Conservation (phyloP, 805 yeast species). For the Yamadazyma paraphyllophila region DNA sequence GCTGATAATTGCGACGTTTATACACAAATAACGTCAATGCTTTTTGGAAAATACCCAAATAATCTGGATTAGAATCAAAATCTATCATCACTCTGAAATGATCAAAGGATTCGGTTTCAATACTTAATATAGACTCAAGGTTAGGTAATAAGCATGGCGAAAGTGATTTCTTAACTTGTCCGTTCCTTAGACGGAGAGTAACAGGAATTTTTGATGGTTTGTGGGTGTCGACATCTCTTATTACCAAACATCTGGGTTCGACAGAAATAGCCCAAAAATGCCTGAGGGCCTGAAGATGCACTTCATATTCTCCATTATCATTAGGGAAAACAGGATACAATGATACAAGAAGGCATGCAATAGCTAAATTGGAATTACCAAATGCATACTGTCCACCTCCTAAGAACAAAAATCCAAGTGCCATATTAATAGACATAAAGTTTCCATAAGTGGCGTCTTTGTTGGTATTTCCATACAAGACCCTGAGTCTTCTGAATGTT, state of each 20-base stretch:
- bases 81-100: conserved; percentile 55
- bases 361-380: conserved; percentile 56
- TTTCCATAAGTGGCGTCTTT: conserved; percentile 58
- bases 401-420: conserved; percentile 82
- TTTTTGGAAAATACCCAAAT: conserved; percentile 41
- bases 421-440: conserved; percentile 74
- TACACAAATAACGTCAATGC: conserved; percentile 52
- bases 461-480: conserved; percentile 59
- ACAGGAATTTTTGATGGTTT: conserved; percentile 51
- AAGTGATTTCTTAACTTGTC: conserved; percentile 26
- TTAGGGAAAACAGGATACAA: conserved; percentile 73
- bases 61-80: conserved; percentile 39
- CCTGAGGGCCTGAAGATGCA: conserved; percentile 78
- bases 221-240: conserved; percentile 64
- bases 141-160: conserved; percentile 76
- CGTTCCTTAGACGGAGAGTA: conserved; percentile 38
- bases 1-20: conserved; percentile 41
- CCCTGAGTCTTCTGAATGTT: conserved; percentile 68
- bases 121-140: conserved; percentile 44
- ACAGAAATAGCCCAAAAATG: conserved; percentile 89
- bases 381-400: conserved; percentile 94
- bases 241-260: conserved; percentile 76
- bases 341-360: conserved; percentile 69
- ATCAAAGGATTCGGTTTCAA: conserved; percentile 47
- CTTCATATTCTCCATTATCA: conserved; percentile 39